Percentiles rank a stretch among this genome's conserved stretches.
phyloP scores from a whole-genome alignment of 371 early-diverging fungal species.

The Mucor circinelloides region DNA sequence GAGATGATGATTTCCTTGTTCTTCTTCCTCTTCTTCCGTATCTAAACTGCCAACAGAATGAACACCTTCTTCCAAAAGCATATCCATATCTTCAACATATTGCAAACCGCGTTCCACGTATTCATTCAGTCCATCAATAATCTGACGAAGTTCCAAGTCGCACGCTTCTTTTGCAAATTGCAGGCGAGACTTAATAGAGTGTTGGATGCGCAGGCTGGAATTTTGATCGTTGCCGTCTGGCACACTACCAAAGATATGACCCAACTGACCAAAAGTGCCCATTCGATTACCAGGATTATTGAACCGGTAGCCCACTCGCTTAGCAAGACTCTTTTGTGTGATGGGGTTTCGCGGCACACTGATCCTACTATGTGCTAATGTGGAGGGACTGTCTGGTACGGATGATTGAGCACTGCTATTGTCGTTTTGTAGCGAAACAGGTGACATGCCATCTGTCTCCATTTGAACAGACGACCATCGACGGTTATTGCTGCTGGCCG shows the following conservation, averaged over 20 bases:
- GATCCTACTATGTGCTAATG: not conserved
- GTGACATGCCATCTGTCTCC: slow-evolving; percentile 15
- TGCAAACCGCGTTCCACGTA: slow-evolving; percentile 70
- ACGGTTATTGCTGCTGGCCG: not conserved
- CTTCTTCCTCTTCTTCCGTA: slow-evolving; percentile 24
- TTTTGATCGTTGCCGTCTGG: not conserved
- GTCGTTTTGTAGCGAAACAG: slow-evolving; percentile 7
- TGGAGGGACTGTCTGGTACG: slow-evolving; percentile 4
- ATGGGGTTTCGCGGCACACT: slow-evolving; percentile 14
- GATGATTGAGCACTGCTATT: slow-evolving; percentile 8
- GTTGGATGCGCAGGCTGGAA: slow-evolving; percentile 26
- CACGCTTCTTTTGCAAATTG: slow-evolving; percentile 49
- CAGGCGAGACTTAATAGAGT: slow-evolving; percentile 42
- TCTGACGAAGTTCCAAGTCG: slow-evolving; percentile 54
- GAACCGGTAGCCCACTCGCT: slow-evolving; percentile 32
- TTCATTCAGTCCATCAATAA: slow-evolving; percentile 72
- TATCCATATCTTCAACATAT: slow-evolving; percentile 56
- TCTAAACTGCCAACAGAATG: slow-evolving; percentile 23
- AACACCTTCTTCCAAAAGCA: slow-evolving; percentile 30
- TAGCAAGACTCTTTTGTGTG: slow-evolving; percentile 27
- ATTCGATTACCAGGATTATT: slow-evolving; percentile 25
- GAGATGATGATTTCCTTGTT: not conserved
- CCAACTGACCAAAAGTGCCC: slow-evolving; percentile 35
- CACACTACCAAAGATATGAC: slow-evolving; percentile 20
- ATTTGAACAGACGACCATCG: slow-evolving; percentile 6